A percentile compares a stretch with the other conserved stretches of the same genome.
Conservation (phyloP, 805 yeast genomes). For the Sugiyamaella boreocaroliniensis region DNA sequence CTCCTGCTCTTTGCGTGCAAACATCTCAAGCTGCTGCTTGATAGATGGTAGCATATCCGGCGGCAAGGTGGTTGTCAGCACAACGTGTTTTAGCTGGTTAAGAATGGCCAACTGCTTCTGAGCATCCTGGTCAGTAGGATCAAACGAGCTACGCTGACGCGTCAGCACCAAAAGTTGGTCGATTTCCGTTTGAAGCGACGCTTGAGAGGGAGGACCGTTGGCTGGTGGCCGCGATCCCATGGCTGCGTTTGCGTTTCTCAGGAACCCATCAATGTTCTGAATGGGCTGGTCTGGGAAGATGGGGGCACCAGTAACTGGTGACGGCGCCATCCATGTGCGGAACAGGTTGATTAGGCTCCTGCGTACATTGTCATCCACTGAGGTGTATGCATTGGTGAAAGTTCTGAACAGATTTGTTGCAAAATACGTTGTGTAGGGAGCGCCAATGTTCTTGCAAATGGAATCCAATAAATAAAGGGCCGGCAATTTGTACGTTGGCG, state of each 20-base stretch:
- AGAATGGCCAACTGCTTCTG: constrained; percentile 27
- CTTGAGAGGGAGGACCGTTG: constrained; percentile 14
- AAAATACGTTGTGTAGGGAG: constrained; percentile 78
- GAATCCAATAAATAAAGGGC: constrained; percentile 84
- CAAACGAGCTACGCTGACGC: constrained; percentile 18
- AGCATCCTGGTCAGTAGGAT: constrained; percentile 25
- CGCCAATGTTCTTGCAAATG: constrained; percentile 82
- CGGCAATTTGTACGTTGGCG: constrained; percentile 78
- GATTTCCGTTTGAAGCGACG: constrained; percentile 26
- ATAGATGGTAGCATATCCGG: constrained; percentile 24
- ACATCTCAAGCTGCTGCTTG: constrained; percentile 26
- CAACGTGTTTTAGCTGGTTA: constrained; percentile 24
- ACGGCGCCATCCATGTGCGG: constrained; percentile 72
- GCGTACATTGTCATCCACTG: constrained; percentile 70
- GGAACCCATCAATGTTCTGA: constrained; percentile 64
- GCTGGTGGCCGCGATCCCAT: constrained; percentile 19
- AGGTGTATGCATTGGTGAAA: constrained; percentile 70
- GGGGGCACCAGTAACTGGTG: constrained; percentile 59
- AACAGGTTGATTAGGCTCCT: constrained; percentile 68
- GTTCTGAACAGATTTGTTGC: constrained; percentile 61
- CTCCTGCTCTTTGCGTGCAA: constrained; percentile 22
- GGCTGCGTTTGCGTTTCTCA: constrained; percentile 29
- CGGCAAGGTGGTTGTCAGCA: constrained; percentile 27
- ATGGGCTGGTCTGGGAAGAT: constrained; percentile 68
- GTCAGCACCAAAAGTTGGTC: constrained; percentile 25